Evolutionary conservation across 2,329 filamentous ascomycete species (phyloP).

Genomic region (Trichophyton verrucosum): DNA sequence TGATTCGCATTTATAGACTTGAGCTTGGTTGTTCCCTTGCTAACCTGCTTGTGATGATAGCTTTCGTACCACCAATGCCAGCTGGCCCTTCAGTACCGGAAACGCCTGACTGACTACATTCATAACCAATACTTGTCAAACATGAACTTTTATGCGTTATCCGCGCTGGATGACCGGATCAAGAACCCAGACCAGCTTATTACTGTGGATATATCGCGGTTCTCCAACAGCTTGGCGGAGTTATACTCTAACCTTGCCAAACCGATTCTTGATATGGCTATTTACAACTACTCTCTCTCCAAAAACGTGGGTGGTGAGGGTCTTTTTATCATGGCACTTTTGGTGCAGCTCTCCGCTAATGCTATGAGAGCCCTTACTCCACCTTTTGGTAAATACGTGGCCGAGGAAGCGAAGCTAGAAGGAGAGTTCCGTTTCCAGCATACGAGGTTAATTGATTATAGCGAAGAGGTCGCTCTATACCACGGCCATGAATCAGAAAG

Average conservation of each 20-base stretch:
- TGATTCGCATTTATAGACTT: neutral
- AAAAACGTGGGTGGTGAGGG: conserved; percentile 93
- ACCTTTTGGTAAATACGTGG: conserved; percentile 94
- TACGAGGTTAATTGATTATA: conserved; percentile 86
- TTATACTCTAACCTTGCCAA: conserved; percentile 95
- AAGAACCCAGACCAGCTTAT: conserved; percentile 98
- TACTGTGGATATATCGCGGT: conserved; percentile 89
- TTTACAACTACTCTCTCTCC: conserved; percentile 90
- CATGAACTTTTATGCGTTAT: conserved; percentile 94
- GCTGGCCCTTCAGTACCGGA: conserved; percentile 82
- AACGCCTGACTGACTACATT: conserved; percentile 82
- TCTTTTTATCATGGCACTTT: conserved; percentile 83
- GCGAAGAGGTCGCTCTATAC: conserved; percentile 88
- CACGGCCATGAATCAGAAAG: conserved; percentile 88
- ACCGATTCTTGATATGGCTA: conserved; percentile 84
- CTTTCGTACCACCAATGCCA: conserved; percentile 95
- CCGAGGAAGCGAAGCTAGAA: conserved; percentile 85
- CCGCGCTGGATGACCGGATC: conserved; percentile 89
- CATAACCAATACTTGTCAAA: conserved; percentile 95
- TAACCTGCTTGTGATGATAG: conserved; percentile 32
- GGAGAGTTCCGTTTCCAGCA: conserved; percentile 96
- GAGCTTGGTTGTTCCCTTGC: neutral
- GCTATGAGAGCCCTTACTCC: conserved; percentile 91
- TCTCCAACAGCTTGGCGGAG: conserved; percentile 88
- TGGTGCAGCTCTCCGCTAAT: conserved; percentile 85